These are phyloP conservation scores for Aspergillus nomiae DNA, from an alignment of 2,329 filamentous ascomycete genomes.

Conservation along the genomic window DNA sequence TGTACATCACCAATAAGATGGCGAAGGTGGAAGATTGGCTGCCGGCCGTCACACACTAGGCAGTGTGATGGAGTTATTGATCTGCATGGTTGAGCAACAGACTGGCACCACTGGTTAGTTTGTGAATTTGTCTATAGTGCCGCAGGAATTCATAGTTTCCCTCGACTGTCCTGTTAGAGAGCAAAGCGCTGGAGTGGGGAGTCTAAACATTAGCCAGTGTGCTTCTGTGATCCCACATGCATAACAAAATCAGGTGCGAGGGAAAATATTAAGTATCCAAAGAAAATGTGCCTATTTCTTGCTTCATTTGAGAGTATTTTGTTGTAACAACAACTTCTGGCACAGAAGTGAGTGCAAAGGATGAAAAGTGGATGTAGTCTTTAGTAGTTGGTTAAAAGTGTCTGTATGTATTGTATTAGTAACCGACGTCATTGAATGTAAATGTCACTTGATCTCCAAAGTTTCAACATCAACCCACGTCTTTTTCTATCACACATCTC, in stretches of 20 bases:
- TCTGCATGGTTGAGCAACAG: slow-evolving; percentile 30
- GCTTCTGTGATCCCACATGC: slow-evolving; percentile 15
- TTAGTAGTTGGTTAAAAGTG: not conserved
- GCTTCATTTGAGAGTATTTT: not conserved
- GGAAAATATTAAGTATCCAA: not conserved
- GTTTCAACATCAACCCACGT: not conserved
- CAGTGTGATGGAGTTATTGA: slow-evolving; percentile 33
- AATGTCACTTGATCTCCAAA: not conserved
- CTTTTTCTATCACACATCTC: not conserved
- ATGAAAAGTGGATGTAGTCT: not conserved
- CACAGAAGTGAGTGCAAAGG: not conserved
- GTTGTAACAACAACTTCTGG: not conserved
- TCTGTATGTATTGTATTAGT: not conserved
- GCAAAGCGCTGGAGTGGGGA: slow-evolving; percentile 15
- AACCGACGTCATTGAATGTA: not conserved
- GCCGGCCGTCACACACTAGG: slow-evolving; percentile 37
- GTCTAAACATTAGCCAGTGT: not conserved
- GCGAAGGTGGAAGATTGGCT: slow-evolving; percentile 21
- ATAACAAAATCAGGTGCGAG: not conserved
- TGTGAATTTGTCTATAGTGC: not conserved
- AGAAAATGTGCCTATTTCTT: not conserved
- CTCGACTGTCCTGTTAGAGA: slow-evolving; percentile 1
- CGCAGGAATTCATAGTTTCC: not conserved
- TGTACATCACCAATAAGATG: slow-evolving; percentile 32
- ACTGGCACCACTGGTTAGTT: slow-evolving; percentile 14